A percentile compares a stretch with the other conserved stretches of the same genome.
phyloP scores from a whole-genome alignment of 2,329 filamentous ascomycete genomes.

The Neodidymelliopsis sp. region DNA sequence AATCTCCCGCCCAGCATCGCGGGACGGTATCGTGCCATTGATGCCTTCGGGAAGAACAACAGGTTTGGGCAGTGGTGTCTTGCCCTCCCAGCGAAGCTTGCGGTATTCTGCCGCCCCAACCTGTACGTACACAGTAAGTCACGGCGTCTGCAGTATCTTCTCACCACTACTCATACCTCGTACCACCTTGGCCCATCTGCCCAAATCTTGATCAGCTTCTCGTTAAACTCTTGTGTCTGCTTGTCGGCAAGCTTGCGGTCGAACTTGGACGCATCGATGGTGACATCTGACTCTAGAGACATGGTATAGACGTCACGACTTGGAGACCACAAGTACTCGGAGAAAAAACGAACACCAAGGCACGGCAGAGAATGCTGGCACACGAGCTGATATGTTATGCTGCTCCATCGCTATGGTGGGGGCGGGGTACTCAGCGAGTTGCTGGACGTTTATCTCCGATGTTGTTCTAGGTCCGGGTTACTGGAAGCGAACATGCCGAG shows the following conservation, averaged over 20 bases:
- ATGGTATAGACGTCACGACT: slow-evolving; percentile 18
- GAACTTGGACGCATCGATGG: slow-evolving; percentile 54
- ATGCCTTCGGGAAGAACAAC: slow-evolving; percentile 56
- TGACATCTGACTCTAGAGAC: slow-evolving; percentile 50
- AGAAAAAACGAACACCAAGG: background rate
- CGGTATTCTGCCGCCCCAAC: slow-evolving; percentile 63
- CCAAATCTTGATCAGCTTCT: slow-evolving; percentile 53
- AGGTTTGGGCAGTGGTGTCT: slow-evolving; percentile 60
- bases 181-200: slow-evolving; percentile 59
- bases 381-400: slow-evolving; percentile 6
- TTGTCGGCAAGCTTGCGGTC: slow-evolving; percentile 50
- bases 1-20: slow-evolving; percentile 60
- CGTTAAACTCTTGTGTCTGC: slow-evolving; percentile 55
- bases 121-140: no score
- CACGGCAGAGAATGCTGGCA: background rate
- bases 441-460: slow-evolving; percentile 1
- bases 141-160: no score
- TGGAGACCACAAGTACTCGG: background rate
- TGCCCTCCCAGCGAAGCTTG: slow-evolving; percentile 61
- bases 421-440: slow-evolving; percentile 26
- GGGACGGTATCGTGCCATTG: slow-evolving; percentile 60
- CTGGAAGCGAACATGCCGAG: slow-evolving; percentile 22
- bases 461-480: slow-evolving; percentile 22
- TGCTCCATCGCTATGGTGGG: slow-evolving; percentile 7
- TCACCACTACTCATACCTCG: no score